Evolutionary conservation across 768 basidiomycete genomes (phyloP).

Genomic region (Calocybe gangraenosa): DNA sequence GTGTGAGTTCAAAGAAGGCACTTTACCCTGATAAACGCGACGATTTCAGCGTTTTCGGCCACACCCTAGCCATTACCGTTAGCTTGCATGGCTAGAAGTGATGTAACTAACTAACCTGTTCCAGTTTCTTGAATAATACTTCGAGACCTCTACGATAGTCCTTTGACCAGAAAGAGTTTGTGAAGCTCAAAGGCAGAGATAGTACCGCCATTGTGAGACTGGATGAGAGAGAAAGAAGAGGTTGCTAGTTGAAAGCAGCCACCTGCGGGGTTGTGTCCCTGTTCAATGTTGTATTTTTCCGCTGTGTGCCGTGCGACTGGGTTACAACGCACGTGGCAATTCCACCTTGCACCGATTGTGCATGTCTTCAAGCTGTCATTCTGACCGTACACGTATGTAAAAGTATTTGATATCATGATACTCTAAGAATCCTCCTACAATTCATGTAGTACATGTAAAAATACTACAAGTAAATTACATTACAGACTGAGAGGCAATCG

Average conservation of each 20-base stretch:
- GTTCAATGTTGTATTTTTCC: neutral
- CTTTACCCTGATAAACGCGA: constrained; percentile 76
- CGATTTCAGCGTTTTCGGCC: constrained; percentile 79
- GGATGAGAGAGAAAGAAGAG: neutral
- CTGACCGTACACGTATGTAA: no score
- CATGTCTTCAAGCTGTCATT: neutral
- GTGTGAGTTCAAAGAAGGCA: constrained; percentile 2
- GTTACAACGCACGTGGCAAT: constrained; percentile 9
- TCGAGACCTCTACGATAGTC: constrained; percentile 85
- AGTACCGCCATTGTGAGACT: constrained; percentile 68
- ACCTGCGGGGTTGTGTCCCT: constrained; percentile 5
- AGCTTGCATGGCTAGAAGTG: constrained; percentile 9
- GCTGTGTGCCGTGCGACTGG: constrained; percentile 1
- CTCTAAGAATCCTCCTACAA: no score
- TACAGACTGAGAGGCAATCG: constrained; percentile 9
- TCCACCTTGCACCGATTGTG: neutral
- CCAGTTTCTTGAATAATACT: constrained; percentile 68
- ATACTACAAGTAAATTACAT: neutral
- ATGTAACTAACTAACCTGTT: constrained; percentile 50
- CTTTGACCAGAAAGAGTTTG: constrained; percentile 93
- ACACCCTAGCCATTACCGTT: constrained; percentile 49
- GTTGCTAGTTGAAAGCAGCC: constrained; percentile 5
- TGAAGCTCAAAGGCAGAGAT: constrained; percentile 84
- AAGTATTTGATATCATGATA: no score
- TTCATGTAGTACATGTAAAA: neutral